Evolutionary conservation across 176 grass and related monocot species (phyloP).

Genomic region (sorghum (Sorghum bicolor)): DNA sequence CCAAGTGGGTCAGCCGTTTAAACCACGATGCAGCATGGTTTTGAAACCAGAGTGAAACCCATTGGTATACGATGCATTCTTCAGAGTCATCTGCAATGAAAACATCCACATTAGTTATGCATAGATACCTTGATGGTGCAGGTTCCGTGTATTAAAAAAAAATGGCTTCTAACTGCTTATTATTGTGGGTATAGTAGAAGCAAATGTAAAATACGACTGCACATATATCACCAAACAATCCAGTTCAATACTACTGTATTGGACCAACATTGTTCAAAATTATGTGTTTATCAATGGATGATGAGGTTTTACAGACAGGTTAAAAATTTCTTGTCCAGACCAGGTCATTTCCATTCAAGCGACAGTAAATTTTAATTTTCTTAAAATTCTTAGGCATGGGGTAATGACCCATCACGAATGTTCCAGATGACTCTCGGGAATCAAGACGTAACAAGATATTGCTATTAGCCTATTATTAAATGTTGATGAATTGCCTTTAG

Average conservation of each 20-base stretch:
- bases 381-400: background rate
- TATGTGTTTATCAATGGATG: background rate
- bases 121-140: background rate
- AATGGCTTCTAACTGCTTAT: background rate
- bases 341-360: background rate
- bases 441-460: background rate
- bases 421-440: background rate
- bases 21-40: constrained; percentile 39
- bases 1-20: constrained; percentile 14
- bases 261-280: background rate
- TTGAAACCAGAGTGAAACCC: constrained; percentile 64
- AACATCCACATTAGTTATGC: background rate
- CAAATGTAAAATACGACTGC: background rate
- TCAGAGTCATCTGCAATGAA: constrained; percentile 69
- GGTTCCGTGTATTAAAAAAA: background rate
- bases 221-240: constrained; percentile 15
- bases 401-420: background rate
- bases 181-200: background rate
- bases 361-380: background rate
- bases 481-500: background rate
- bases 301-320: background rate
- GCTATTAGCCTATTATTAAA: background rate
- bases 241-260: background rate
- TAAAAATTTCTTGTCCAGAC: background rate
- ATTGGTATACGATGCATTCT: constrained; percentile 61